Evolutionary conservation across 2,329 filamentous ascomycete genomes (phyloP), one percentile per base, ranked within the genome.

Genomic region (Akanthomyces uredinophilus): DNA sequence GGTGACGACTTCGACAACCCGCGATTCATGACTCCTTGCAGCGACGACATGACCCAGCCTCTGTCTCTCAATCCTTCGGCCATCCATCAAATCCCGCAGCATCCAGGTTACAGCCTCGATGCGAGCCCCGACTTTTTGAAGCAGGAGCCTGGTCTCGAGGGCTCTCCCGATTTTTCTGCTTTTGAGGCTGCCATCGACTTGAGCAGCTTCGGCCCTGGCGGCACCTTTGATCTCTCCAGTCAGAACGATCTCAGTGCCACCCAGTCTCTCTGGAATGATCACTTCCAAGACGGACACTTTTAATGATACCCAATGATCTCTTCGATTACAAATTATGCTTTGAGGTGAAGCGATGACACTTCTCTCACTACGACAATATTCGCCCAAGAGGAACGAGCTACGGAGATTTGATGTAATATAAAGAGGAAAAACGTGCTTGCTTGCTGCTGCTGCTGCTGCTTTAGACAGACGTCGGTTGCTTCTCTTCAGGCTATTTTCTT

Each of bases 21-120:
- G 62, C 73, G 79, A 14, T 77, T 84, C 32, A 77, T 83, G 63
- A 85, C 83, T 0, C 83, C 83, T 1, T 81, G 77, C 70, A 84
- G 81, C 70, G 83, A 85, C 61, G 82, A 84, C 66, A 72, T 74
- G 71, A 43, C 68, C 1, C 67, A 70, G 6, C 59, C 63, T 8
- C 64, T 70, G n/a, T 65, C 67, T 10, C 65, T 73, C 22, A 68
- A 70, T 35, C 69, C 72, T 27, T 67, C 53, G 35, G 32, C 60
- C n/a, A 46, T 52, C 29, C 60, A 62, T 16, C 50, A 54, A 16
- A 47, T 61, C 18, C 37, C 52, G 8, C 46, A 44, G 4, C 52
- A 56, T 5, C 16, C 68, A 18, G 68, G 67, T 7, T 64, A 73
- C 32, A 49, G 37, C 55, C 52, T 63, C 35, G 57, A 60, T 11